Conservation (phyloP, 805 yeast species). For the Candida sakaeoensis region DNA sequence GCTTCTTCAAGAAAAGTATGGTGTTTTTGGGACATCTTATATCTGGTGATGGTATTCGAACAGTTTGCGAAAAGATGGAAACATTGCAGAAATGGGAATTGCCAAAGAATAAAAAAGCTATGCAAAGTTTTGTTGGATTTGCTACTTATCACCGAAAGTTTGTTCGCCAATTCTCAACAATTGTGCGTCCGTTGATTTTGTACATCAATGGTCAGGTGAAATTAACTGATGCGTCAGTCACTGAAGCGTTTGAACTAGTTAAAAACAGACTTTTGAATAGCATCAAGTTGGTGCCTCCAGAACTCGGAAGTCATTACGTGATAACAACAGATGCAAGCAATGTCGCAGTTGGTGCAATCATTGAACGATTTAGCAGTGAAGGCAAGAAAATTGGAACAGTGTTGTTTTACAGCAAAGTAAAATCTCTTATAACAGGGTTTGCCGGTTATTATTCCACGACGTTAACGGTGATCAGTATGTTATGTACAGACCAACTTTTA, state of each 20-base stretch:
- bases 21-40: constrained; percentile 2
- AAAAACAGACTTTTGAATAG: too few relatives aligned
- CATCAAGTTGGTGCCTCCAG: background rate
- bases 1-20: background rate
- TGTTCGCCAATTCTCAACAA: background rate
- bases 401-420: too few relatives aligned
- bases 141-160: background rate
- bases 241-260: too few relatives aligned
- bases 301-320: background rate
- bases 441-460: background rate
- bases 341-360: too few relatives aligned
- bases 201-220: too few relatives aligned
- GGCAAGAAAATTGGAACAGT: too few relatives aligned
- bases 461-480: background rate
- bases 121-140: constrained; percentile 1
- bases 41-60: background rate
- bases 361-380: too few relatives aligned
- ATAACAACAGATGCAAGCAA: background rate
- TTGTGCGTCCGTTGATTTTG: background rate
- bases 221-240: too few relatives aligned
- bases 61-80: background rate
- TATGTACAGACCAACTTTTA: background rate
- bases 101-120: background rate
- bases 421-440: background rate
- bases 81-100: background rate